Base-by-base conservation (phyloP, 805 yeast species). In the Vanderwaltozyma yarrowii region DNA sequence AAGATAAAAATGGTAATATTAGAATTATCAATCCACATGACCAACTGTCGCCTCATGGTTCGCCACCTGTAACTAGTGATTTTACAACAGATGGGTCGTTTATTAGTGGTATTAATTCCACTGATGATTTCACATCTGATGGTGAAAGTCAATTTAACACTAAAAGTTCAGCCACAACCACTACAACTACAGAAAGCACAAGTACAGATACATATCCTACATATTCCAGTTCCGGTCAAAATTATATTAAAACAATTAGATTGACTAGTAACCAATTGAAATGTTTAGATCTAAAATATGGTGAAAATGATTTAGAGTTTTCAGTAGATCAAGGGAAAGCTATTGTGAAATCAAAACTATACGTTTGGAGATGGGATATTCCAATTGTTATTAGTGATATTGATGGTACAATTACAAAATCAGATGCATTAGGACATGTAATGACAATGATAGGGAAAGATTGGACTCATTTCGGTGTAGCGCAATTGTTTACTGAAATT, bases 381-480 rank as follows among this genome's bases (percentile, higher is more conserved):
- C 96, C 97, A 2, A 82, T 92, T 30, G 98, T 92, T 6, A 89
- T 92, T 19, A 85, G 96, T 8, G 98, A 92, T 62, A 92, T 92
- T 41, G 98, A 92, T 59, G 98, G 98, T 14, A 92, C 98, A 2
- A 92, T 92, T 47, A 92, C 98, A 14, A 88, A 87, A 60, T 87
- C 96, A 1, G 98, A 92, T 64, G 98, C 98, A 0, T 66, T 92
- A 51, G 98, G 98, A 3, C 98, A 92, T 61, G 89, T 92, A 2
- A 67, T 92, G 59, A 87, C 92, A 14, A 78, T 89, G 76, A 67
- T 92, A 27, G 98, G 98, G 4, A 74, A 86, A 49, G 98, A 92
- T 64, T 92, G 98, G 98, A 92, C 98, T 0, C 98, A 92, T 58
- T 74, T 78, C 2, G 98, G 98, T 24, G 98, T 92, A 30, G 95